Evolutionary conservation across 2,329 filamentous ascomycete genomes (phyloP), one percentile per base, ranked within the genome.

Genomic region (Escovopsis sp.): DNA sequence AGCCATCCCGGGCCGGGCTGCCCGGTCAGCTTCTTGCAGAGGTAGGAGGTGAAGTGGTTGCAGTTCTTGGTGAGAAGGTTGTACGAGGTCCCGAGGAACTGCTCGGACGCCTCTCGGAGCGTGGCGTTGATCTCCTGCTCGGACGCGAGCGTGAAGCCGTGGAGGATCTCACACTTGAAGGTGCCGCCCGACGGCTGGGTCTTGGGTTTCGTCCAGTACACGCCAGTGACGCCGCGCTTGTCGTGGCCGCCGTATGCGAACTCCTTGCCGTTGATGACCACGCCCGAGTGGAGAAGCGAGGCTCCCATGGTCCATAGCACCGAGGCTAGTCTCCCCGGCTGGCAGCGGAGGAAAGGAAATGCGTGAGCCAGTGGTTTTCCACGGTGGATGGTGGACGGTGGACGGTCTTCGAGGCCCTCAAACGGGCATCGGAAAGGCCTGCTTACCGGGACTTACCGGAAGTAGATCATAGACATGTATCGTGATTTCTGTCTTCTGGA

Each of bases 231-330:
- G 23, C 74, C 73, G 40, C 66, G 73, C 51, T 73, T 74, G 55
- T 85, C 77, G 58, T 93, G 85, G 2, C 85, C 85, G 36, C 85
- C 85, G 54, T 85, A 93, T 19, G 85, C 85, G 57, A 91, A 93
- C 66, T 93, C 85, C 48, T 70, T 75, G 50, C 80, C 76, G 57
- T 80, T 80, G 61, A 91, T 85, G 35, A 87, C 83, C 42, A 93
- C 81, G 41, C 84, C 85, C 0, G 85, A 85, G 59, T 93, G 85
- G 5, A 91, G 73, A 32, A 93, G 75, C 5, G 80, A 84, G 38
- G 80, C 74, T 45, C 85, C 85, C 43, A 89, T 58, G 18, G 77
- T 73, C 85, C 85, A 93, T 28, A 93, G 71, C 11, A 85, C 53
- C 0, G 81, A 78, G n/a, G 84, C 80, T 34, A 91, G 60, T 51